Evolutionary conservation across 139 green algal species (phyloP), one percentile per base, ranked within the genome.

Genomic region (Diplosphaera chodatii): DNA sequence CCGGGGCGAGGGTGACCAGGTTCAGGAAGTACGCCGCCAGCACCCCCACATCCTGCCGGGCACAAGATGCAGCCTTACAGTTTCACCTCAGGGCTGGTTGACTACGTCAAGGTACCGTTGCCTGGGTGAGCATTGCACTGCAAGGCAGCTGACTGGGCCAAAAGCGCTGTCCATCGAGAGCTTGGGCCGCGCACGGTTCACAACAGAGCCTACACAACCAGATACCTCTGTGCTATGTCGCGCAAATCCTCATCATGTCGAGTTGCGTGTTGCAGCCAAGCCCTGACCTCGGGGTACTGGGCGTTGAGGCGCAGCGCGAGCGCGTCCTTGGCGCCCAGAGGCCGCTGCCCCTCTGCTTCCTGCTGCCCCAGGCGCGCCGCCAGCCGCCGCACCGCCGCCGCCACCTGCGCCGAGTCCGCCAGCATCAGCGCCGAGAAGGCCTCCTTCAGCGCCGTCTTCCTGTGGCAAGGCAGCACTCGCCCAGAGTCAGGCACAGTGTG

Each of bases 21-120:
- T 98, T 98, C 62, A 99, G 89, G 80, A 98, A 97, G 86, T 87
- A 97, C 4, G 86, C 78, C 18, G 90, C 86, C 25, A 99, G 75
- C 28, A 98, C 84, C 64, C 95, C 95, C 16, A 99, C 89, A 72
- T 97, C 93, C n/a, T 59, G 87, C 84, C 3, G 4, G 48, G 10
- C 8, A 48, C 37, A 48, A 10, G 37, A 48, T 48, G 37, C 10
- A 48, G n/a, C n/a, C n/a, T n/a, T n/a, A n/a, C n/a, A n/a, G n/a
- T n/a, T n/a, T n/a, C n/a, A n/a, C n/a, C n/a, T n/a, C n/a, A n/a
- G n/a, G n/a, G n/a, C n/a, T n/a, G n/a, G n/a, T n/a, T n/a, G n/a
- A n/a, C n/a, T n/a, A n/a, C n/a, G n/a, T n/a, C n/a, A n/a, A n/a
- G n/a, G n/a, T n/a, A n/a, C n/a, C n/a, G n/a, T n/a, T n/a, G n/a